phyloP scores from a whole-genome alignment of 495 filamentous ascomycete genomes.

The Hypoxylon perforatum region DNA sequence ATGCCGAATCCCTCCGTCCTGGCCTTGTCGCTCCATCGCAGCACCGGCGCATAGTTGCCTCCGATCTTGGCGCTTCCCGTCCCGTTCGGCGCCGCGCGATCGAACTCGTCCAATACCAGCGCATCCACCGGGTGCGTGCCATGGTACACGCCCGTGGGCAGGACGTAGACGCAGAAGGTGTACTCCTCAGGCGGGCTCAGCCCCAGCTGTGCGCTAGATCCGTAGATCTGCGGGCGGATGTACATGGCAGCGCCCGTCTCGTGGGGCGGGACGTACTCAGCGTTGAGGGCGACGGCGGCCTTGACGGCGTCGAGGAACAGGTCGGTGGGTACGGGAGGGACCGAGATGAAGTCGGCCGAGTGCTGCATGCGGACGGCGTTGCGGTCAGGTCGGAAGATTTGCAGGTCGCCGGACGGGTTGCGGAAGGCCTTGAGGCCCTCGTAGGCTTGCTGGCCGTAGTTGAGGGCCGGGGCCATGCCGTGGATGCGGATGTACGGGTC shows the following conservation, averaged over 20 bases:
- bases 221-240: constrained; percentile 87
- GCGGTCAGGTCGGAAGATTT: constrained; percentile 81
- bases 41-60: constrained; percentile 85
- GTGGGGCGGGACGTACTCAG: constrained; percentile 87
- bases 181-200: constrained; percentile 88
- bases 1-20: constrained; percentile 80
- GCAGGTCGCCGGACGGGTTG: constrained; percentile 69
- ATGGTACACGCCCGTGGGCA: constrained; percentile 91
- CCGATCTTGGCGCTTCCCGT: constrained; percentile 80
- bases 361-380: constrained; percentile 86
- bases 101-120: constrained; percentile 80
- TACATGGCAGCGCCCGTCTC: constrained; percentile 89
- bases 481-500: constrained; percentile 86
- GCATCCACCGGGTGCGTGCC: constrained; percentile 83
- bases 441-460: constrained; percentile 95
- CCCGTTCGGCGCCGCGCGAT: constrained; percentile 78
- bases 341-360: constrained; percentile 79
- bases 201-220: constrained; percentile 81
- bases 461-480: constrained; percentile 89
- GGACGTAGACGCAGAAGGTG: constrained; percentile 83
- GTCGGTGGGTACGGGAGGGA: constrained; percentile 77
- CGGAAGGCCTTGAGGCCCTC: constrained; percentile 95
- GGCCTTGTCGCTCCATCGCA: constrained; percentile 82
- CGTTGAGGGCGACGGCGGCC: constrained; percentile 84
- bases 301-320: constrained; percentile 79